Evolutionary conservation across 371 early-diverging fungal genomes (phyloP).

Genomic region (Haplosporangium sp.): DNA sequence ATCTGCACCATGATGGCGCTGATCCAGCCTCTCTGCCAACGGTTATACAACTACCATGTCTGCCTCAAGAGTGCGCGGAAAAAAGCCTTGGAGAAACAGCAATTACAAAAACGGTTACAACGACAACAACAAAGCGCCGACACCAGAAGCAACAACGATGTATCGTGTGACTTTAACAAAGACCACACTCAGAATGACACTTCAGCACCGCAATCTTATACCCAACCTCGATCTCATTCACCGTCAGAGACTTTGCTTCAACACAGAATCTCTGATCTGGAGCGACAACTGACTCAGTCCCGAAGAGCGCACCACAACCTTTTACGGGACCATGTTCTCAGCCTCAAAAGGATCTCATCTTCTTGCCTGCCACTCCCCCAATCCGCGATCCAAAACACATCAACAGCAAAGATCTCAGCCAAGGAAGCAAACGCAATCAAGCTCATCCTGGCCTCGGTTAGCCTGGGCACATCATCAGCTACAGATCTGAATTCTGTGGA

Average conservation of each 20-base stretch:
- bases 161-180: not conserved
- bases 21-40: constrained; percentile 25
- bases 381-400: not conserved
- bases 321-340: constrained; percentile 30
- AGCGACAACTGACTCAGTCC: constrained; percentile 31
- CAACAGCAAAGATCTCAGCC: not conserved
- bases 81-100: not conserved
- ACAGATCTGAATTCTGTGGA: not conserved
- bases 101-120: not conserved
- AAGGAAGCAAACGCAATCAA: constrained; percentile 21
- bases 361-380: not conserved
- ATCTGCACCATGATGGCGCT: not conserved
- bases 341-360: constrained; percentile 6
- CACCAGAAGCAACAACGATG: not conserved
- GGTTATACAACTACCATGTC: constrained; percentile 26
- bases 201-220: no score
- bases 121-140: not conserved
- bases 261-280: constrained; percentile 23
- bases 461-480: no score
- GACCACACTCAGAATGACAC: no score
- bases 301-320: constrained; percentile 30
- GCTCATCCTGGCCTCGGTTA: constrained; percentile 7
- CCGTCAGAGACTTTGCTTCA: not conserved
- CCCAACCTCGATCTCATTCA: not conserved
- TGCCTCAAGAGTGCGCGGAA: constrained; percentile 30